Evolutionary conservation across 345 rosid genomes (phyloP), one percentile per base, ranked within the genome.

Genomic region (Lepidium africanum): DNA sequence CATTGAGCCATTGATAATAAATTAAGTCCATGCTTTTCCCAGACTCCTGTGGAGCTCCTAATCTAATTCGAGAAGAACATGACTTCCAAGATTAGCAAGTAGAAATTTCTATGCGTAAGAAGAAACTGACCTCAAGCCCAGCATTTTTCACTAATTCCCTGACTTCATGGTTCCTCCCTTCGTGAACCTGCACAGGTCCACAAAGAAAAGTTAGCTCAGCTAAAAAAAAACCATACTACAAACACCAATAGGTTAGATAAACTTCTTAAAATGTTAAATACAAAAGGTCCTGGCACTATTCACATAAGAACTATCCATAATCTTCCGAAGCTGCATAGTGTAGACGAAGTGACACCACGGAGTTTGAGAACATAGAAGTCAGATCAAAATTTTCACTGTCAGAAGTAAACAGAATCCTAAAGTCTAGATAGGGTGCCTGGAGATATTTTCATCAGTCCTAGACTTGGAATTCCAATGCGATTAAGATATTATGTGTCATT

Each of bases 81-180:
- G 13, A 23, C 41, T 41, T 1, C 4, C 40, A 7, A 41, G 7
- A 8, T 43, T 40, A 48, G 9, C n/a, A 48, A 15, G 51, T 35
- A 59, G 15, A 60, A 27, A 70, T 10, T 9, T 51, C 14, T 7
- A 52, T 9, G 57, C 32, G 9, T 32, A 43, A 55, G 27, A 71
- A 12, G 17, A 47, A 84, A 58, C 89, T 77, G 73, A 87, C 99
- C 97, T 91, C 85, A 76, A 94, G 91, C 70, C 95, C 95, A n/a
- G 92, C 92, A 73, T 83, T 83, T 83, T 94, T 94, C 76, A 94
- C 88, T 51, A 94, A 82, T 84, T 90, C 99, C 54, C 96, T 84
- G 51, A 94, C 97, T 81, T 91, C 97, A 59, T 91, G 99, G 70
- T 89, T 91, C 71, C 96, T 87, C 55, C 99, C 99, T 81, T 94